These are phyloP conservation scores for Stromatinia cepivora DNA, from an alignment of 2,329 filamentous ascomycete genomes.

Conservation along the genomic window DNA sequence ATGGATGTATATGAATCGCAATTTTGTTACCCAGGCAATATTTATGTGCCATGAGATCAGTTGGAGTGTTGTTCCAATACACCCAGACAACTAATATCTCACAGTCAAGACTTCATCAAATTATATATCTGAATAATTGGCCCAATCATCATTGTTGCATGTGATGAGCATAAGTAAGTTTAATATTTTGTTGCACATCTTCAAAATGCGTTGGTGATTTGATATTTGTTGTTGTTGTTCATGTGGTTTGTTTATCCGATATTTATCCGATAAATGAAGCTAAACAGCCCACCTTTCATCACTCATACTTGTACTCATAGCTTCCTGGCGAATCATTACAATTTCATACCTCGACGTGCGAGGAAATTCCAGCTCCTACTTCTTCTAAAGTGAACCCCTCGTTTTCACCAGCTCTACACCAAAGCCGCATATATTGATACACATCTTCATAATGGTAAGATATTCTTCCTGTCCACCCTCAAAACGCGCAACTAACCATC, in stretches of 20 bases:
- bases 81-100: neutral
- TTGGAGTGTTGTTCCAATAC: neutral
- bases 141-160: neutral
- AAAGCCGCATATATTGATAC: neutral
- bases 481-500: neutral
- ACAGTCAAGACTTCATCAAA: neutral
- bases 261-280: conserved; percentile 16
- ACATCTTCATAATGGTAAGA: conserved; percentile 14
- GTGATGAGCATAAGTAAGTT: neutral
- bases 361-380: neutral
- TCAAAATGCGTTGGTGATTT: neutral
- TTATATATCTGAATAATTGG: neutral
- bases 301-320: neutral
- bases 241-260: neutral
- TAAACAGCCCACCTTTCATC: conserved; percentile 20
- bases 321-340: neutral
- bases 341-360: neutral
- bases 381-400: neutral
- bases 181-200: conserved; percentile 5
- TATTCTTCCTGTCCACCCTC: neutral
- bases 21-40: too few relatives aligned
- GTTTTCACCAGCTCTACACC: neutral
- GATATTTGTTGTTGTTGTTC: neutral
- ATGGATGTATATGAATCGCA: too few relatives aligned
- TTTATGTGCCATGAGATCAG: too few relatives aligned